A percentile compares a stretch with the other conserved stretches of the same genome.
Evolutionary conservation across 2,329 filamentous ascomycete species (phyloP).

Genomic region (Metarhizium album): DNA sequence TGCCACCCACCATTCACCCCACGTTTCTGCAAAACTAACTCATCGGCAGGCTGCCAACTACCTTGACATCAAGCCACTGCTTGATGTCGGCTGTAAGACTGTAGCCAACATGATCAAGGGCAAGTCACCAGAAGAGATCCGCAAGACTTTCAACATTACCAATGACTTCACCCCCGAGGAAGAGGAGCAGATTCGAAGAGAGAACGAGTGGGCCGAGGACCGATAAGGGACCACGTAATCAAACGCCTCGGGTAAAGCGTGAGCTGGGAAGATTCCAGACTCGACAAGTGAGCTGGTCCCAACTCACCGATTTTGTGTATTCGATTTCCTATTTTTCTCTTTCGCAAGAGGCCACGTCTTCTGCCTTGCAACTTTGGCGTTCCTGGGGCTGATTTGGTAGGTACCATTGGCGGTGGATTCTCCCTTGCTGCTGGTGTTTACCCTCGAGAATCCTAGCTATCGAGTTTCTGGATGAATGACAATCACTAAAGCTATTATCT

Average conservation of each 20-base stretch:
- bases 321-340: not conserved
- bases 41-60: constrained; percentile 84
- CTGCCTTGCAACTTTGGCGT: constrained; percentile 11
- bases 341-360: not conserved
- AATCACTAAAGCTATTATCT: not conserved
- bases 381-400: constrained; percentile 9
- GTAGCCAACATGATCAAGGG: constrained; percentile 99
- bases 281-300: not conserved
- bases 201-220: constrained; percentile 89
- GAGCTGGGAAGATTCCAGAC: not conserved
- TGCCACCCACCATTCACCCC: not conserved
- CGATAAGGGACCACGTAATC: constrained; percentile 35
- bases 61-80: constrained; percentile 94
- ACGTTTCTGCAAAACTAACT: not conserved
- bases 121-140: constrained; percentile 97
- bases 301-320: not conserved
- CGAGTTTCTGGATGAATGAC: not conserved
- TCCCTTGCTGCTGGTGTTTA: not conserved
- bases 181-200: constrained; percentile 90
- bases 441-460: not conserved
- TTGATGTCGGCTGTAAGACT: constrained; percentile 93
- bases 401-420: constrained; percentile 4
- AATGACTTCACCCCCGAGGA: constrained; percentile 99
- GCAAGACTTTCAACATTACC: constrained; percentile 99
- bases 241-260: not conserved